Evolutionary conservation across 108 stramenopile species (phyloP), one percentile per base, ranked within the genome.

Genomic region (Pseudonitzschia delicatissima): DNA sequence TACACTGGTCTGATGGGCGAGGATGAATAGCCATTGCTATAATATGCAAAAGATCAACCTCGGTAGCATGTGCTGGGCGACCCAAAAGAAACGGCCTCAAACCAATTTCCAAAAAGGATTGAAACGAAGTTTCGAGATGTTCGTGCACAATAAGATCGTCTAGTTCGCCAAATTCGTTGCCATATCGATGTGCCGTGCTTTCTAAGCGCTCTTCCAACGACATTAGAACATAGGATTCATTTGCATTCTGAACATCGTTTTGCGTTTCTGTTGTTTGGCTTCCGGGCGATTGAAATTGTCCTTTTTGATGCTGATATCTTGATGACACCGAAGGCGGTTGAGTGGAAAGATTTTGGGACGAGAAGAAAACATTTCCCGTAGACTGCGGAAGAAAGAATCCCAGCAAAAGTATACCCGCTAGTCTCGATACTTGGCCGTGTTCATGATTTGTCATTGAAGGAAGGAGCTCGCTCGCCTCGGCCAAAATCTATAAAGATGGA

Each of bases 21-120:
- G 82, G 82, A 44, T 72, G 65, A 64, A 79, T 77, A 2, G 64
- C 66, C 82, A 83, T 79, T 34, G 78, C 78, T 29, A 83, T 57
- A 3, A 83, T 20, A 71, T 83, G 82, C 33, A 79, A 44, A 8
- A 79, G 55, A 33, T 83, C 82, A 8, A 74, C 69, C 50, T 79
- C 48, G 27, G 66, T 36, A 7, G 68, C 59, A 57, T 75, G 72
- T 13, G 67, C 62, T 0, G 78, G 75, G 50, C 82, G 71, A 3
- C 47, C 62, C n/a, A 11, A 23, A n/a, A 83, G 33, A 17, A 83
- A 64, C 0, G 71, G 72, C 13, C 27, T 42, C 60, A 83, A 48
- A 11, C 69, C 78, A 32, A 57, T 34, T 23, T 70, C 18, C 18
- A 83, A 15, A 45, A 83, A 79, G 33, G 67, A 57, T 18, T 59